These are phyloP conservation scores for Botrytis hyacinthi DNA, from an alignment of 2,329 filamentous ascomycete species.

Conservation along the genomic window DNA sequence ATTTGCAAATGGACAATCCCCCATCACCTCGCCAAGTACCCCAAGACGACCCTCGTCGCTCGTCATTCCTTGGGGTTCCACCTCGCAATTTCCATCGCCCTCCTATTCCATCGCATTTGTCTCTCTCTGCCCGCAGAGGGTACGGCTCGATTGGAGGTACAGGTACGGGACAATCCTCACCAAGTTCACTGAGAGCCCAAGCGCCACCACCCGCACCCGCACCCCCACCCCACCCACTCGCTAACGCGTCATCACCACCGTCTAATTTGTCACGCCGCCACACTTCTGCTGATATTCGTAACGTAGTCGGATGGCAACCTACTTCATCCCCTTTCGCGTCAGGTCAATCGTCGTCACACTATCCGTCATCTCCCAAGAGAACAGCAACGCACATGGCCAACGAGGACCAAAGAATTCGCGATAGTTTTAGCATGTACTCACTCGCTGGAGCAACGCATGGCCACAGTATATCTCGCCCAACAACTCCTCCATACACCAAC, in stretches of 20 bases:
- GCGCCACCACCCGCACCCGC: conserved; percentile 53
- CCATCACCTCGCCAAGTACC: conserved; percentile 86
- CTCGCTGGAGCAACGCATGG: conserved; percentile 39
- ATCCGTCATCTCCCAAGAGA: conserved; percentile 65
- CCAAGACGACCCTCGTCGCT: conserved; percentile 79
- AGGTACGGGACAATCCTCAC: conserved; percentile 64
- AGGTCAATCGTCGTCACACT: conserved; percentile 59
- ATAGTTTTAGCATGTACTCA: conserved; percentile 64
- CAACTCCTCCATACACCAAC: conserved; percentile 37
- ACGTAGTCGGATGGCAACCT: conserved; percentile 72
- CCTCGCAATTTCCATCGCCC: conserved; percentile 70
- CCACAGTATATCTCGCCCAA: conserved; percentile 37
- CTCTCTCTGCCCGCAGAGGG: conserved; percentile 64
- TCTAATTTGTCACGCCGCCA: conserved; percentile 78
- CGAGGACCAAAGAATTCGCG: conserved; percentile 60
- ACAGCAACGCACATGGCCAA: conserved; percentile 43
- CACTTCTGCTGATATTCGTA: conserved; percentile 90
- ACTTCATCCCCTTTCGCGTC: conserved; percentile 65
- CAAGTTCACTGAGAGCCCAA: conserved; percentile 69
- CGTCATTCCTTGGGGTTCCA: conserved; percentile 52
- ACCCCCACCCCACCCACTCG: conserved; percentile 62
- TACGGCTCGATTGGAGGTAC: conserved; percentile 84
- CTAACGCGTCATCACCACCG: conserved; percentile 60
- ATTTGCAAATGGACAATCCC: conserved; percentile 62
- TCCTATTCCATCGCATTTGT: conserved; percentile 77